Percentiles rank a stretch among this genome's conserved stretches.
phyloP scores from a whole-genome alignment of 305 asterid genomes.

The Andrographis paniculata region DNA sequence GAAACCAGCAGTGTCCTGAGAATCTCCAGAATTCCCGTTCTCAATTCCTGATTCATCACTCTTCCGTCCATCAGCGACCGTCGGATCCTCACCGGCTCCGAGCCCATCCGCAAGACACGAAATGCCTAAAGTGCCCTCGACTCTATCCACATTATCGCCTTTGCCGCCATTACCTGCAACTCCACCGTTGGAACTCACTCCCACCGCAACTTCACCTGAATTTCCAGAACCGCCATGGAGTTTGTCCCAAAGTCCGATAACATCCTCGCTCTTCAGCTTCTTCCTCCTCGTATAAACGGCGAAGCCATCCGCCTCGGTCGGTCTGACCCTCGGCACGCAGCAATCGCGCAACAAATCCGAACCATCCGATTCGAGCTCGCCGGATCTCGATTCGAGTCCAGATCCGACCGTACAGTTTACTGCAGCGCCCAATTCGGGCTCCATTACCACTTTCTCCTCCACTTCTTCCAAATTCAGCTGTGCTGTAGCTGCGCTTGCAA shows the following conservation, averaged over 20 bases:
- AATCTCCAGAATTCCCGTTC: conserved; percentile 28
- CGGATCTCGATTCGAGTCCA: conserved; percentile 17
- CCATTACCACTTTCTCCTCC: conserved; percentile 23
- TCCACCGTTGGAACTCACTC: conserved; percentile 22
- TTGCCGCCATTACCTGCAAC: conserved; percentile 21
- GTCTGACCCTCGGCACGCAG: conserved; percentile 35
- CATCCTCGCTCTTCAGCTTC: conserved; percentile 39
- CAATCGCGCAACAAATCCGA: conserved; percentile 27
- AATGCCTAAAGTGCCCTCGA: conserved; percentile 23
- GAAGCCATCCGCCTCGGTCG: conserved; percentile 46
- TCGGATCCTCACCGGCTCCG: conserved; percentile 47
- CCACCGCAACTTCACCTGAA: conserved; percentile 20
- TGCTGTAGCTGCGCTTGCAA: not conserved
- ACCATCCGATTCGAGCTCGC: conserved; percentile 17
- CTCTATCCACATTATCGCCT: conserved; percentile 23
- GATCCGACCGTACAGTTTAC: conserved; percentile 18
- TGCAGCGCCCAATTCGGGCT: conserved; percentile 26
- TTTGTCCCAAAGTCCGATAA: conserved; percentile 20
- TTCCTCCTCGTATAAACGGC: conserved; percentile 64
- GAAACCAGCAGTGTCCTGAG: conserved; percentile 42
- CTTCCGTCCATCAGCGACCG: conserved; percentile 19
- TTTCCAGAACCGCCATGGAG: conserved; percentile 17
- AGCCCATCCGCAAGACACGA: conserved; percentile 25
- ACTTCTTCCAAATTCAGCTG: not conserved
- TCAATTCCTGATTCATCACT: conserved; percentile 35